Percentiles rank a stretch among this genome's conserved stretches.
phyloP scores from a whole-genome alignment of 768 basidiomycete genomes.

The Calocybe gangraenosa region DNA sequence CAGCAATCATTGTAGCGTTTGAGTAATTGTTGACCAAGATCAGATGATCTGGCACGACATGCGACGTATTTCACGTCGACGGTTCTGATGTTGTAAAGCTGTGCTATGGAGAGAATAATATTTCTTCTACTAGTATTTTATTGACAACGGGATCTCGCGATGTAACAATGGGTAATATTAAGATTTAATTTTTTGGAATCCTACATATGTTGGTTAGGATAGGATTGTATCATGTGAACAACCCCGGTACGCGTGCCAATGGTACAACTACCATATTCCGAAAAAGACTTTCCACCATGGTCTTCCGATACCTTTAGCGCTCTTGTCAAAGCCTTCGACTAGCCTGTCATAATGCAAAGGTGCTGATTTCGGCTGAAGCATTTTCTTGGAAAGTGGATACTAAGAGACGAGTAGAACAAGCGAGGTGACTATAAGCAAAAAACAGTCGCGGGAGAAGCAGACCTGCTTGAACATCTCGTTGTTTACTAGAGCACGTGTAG shows the following conservation, averaged over 20 bases:
- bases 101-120: background rate
- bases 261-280: conserved; percentile 54
- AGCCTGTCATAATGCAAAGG: conserved; percentile 73
- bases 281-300: conserved; percentile 87
- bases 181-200: conserved; percentile 11
- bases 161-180: background rate
- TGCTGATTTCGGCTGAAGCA: conserved; percentile 63
- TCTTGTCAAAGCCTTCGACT: conserved; percentile 70
- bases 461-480: conserved; percentile 61
- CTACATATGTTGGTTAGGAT: background rate
- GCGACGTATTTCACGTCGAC: too few relatives aligned
- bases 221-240: background rate
- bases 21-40: too few relatives aligned
- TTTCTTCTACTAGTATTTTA: background rate
- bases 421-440: conserved; percentile 9
- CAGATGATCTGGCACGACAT: too few relatives aligned
- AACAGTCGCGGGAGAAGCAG: conserved; percentile 30
- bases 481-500: conserved; percentile 50
- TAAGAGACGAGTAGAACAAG: conserved; percentile 25
- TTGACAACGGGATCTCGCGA: conserved; percentile 13
- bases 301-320: conserved; percentile 67
- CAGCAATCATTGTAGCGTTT: conserved; percentile 1
- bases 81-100: background rate
- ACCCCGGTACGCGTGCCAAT: background rate
- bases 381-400: conserved; percentile 66